Conservation (phyloP, 768 basidiomycete genomes). For the Rossbeevera mucosa region DNA sequence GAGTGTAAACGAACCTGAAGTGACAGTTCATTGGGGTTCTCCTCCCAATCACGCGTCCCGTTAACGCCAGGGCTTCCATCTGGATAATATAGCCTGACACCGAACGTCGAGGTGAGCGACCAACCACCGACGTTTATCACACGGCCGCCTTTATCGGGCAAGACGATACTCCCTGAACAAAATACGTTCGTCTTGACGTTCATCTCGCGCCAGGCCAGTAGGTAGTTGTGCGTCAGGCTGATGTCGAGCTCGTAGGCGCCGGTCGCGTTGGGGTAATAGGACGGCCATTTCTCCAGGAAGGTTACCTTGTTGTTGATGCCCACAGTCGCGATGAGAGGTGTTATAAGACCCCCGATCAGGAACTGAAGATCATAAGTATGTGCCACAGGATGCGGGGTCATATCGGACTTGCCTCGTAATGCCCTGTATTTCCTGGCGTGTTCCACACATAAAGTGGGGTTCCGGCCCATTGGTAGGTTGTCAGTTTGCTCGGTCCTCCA, state of each 20-base stretch:
- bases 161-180: slow-evolving; percentile 67
- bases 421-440: slow-evolving; percentile 58
- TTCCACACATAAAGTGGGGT: slow-evolving; percentile 55
- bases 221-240: slow-evolving; percentile 43
- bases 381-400: neutral
- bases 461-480: slow-evolving; percentile 52
- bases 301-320: slow-evolving; percentile 80
- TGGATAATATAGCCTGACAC: slow-evolving; percentile 69
- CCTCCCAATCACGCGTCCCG: slow-evolving; percentile 77
- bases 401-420: slow-evolving; percentile 54
- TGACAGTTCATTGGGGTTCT: slow-evolving; percentile 51
- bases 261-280: slow-evolving; percentile 58
- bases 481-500: slow-evolving; percentile 52
- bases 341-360: slow-evolving; percentile 55
- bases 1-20: slow-evolving; percentile 48
- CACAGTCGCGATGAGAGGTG: slow-evolving; percentile 70
- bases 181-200: slow-evolving; percentile 76
- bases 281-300: slow-evolving; percentile 70
- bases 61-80: slow-evolving; percentile 64
- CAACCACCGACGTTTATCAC: slow-evolving; percentile 38
- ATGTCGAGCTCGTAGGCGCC: slow-evolving; percentile 78
- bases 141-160: slow-evolving; percentile 65
- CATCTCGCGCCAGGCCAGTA: slow-evolving; percentile 67
- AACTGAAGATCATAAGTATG: slow-evolving; percentile 29
- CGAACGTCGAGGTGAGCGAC: slow-evolving; percentile 68